Evolutionary conservation across 768 basidiomycete species (phyloP).

Genomic region (Boletus reticulatus): DNA sequence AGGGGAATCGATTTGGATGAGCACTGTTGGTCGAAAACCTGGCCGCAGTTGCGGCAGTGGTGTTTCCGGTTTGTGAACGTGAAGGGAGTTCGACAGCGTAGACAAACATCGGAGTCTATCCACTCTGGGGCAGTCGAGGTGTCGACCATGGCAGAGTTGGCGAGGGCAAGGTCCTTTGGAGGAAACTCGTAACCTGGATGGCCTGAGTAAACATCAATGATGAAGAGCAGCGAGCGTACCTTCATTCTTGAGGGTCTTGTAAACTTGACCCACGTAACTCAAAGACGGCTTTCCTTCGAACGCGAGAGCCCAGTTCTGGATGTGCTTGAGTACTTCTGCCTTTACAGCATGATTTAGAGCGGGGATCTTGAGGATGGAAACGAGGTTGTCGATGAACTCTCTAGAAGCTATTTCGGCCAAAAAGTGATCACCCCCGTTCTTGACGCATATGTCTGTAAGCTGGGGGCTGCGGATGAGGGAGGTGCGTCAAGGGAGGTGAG

Average conservation of each 20-base stretch:
- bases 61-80: slow-evolving; percentile 96
- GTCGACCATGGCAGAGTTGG: slow-evolving; percentile 84
- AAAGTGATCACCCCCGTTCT: slow-evolving; percentile 96
- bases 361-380: slow-evolving; percentile 81
- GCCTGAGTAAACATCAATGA: background rate
- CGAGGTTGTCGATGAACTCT: slow-evolving; percentile 92
- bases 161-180: slow-evolving; percentile 65
- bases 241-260: slow-evolving; percentile 71
- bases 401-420: slow-evolving; percentile 79
- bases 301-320: slow-evolving; percentile 94
- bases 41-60: slow-evolving; percentile 97
- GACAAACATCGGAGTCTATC: slow-evolving; percentile 94
- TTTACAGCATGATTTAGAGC: slow-evolving; percentile 79
- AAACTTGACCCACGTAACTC: slow-evolving; percentile 74
- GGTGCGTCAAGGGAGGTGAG: background rate
- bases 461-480: slow-evolving; percentile 29
- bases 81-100: slow-evolving; percentile 88
- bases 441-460: slow-evolving; percentile 90
- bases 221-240: slow-evolving; percentile 44
- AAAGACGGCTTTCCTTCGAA: slow-evolving; percentile 80
- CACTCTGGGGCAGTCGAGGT: slow-evolving; percentile 93
- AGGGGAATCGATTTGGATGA: slow-evolving; percentile 81
- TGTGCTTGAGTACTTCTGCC: slow-evolving; percentile 65
- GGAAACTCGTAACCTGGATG: slow-evolving; percentile 77
- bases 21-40: slow-evolving; percentile 93